Conservation (phyloP, 1,284 basidiomycete species). For the Cerioporus squamosus region DNA sequence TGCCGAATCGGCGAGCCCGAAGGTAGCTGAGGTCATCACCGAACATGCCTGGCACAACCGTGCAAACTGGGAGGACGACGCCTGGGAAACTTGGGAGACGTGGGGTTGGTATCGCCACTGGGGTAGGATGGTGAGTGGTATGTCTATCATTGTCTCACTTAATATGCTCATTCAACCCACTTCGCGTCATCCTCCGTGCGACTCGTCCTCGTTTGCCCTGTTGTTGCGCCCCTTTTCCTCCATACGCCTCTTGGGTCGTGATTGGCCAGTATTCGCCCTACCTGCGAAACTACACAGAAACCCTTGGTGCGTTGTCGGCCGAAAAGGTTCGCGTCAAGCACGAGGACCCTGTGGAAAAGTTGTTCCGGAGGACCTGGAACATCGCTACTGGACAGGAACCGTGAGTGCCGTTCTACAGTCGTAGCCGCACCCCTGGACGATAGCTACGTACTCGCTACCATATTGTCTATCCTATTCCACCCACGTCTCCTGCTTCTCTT, state of each 20-base stretch:
- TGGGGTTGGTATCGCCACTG: constrained; percentile 90
- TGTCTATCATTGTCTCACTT: neutral
- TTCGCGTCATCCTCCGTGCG: neutral
- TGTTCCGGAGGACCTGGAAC: constrained; percentile 73
- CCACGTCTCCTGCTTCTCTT: neutral
- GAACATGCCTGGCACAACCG: constrained; percentile 72
- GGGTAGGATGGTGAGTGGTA: constrained; percentile 66
- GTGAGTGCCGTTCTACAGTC: constrained; percentile 19
- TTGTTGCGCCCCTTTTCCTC: neutral
- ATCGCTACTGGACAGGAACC: constrained; percentile 63
- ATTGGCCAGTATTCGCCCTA: constrained; percentile 71
- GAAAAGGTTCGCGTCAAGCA: constrained; percentile 56
- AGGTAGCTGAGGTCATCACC: constrained; percentile 53
- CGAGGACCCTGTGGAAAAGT: constrained; percentile 53
- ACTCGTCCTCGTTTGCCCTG: constrained; percentile 4
- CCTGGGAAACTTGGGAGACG: constrained; percentile 83
- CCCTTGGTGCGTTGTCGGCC: constrained; percentile 68
- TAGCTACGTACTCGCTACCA: neutral
- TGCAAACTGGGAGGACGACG: constrained; percentile 65
- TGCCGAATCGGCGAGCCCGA: constrained; percentile 46
- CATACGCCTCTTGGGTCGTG: neutral
- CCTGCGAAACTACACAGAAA: constrained; percentile 68
- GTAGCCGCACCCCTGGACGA: constrained; percentile 2
- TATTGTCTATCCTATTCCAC: constrained; percentile 10
- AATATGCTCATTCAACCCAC: neutral